phyloP scores from a whole-genome alignment of 116 monocot species.

The Trichopus zeylanicus region DNA sequence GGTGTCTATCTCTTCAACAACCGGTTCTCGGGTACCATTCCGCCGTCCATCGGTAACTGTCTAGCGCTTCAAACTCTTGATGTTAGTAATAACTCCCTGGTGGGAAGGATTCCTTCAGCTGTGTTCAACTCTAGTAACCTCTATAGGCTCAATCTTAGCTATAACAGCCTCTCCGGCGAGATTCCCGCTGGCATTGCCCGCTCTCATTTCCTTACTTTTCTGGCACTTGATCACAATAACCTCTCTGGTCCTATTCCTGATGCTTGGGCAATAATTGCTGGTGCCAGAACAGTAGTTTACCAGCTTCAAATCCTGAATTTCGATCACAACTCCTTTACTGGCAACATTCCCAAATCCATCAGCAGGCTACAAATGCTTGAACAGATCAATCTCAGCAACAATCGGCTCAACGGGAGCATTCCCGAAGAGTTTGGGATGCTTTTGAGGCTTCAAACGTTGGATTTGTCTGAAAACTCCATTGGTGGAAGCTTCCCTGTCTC shows the following conservation, averaged over 20 bases:
- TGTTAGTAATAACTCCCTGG: conserved; percentile 23
- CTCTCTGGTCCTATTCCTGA: conserved; percentile 32
- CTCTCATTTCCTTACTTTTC: conserved; percentile 13
- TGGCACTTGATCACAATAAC: conserved; percentile 34
- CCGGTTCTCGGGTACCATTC: conserved; percentile 27
- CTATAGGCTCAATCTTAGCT: conserved; percentile 26
- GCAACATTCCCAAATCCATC: conserved; percentile 29
- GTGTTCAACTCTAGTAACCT: conserved; percentile 13
- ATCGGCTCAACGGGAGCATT: conserved; percentile 36
- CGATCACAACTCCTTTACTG: conserved; percentile 23
- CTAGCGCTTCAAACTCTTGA: conserved; percentile 26
- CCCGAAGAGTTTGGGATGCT: conserved; percentile 29
- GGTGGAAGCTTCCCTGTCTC: conserved; percentile 26
- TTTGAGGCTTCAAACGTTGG: conserved; percentile 19
- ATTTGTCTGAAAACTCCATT: conserved; percentile 38
- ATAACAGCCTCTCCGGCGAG: conserved; percentile 23
- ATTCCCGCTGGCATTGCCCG: conserved; percentile 4
- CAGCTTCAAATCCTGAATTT: conserved; percentile 13
- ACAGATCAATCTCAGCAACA: conserved; percentile 32
- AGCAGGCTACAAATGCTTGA: conserved; percentile 18
- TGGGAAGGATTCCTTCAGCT: conserved; percentile 19
- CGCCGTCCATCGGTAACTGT: conserved; percentile 13
- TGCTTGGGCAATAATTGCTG: background rate
- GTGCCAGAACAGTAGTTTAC: background rate
- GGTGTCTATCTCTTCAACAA: too few species aligned